Base-by-base conservation (phyloP, 2,329 filamentous ascomycete genomes). In the Ambrosiella xylebori region DNA sequence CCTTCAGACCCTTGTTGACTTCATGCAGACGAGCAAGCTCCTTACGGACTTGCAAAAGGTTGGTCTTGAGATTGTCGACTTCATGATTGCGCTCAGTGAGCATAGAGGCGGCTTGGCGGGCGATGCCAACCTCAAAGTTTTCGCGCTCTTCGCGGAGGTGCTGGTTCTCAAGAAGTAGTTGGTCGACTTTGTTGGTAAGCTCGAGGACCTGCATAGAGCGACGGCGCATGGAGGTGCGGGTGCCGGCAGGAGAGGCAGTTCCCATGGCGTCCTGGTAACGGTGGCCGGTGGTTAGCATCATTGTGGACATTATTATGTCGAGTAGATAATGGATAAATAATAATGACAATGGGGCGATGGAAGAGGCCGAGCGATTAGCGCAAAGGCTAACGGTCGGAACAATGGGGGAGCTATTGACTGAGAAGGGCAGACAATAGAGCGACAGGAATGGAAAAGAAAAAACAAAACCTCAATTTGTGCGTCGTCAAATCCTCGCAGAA, bases 151-250 rank as follows among this genome's bases (percentile, higher is more conserved):
- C 84, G 64, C 81, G 77, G 36, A 98, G 81, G 62, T 81, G 74
- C 59, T 84, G 82, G 67, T 97, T 97, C 69, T 98, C 91, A 19
- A 84, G 82, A 45, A 85, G 75, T 63, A 98, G 76, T 69, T 91
- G 85, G 64, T 96, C 88, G 65, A 98, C 79, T 66, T 80, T 82
- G 61, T 80, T 77, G 74, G 97, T 89, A 67, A 98, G 82, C 66
- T 98, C 91, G 61, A 97, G 82, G 57, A 91, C 82, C 73, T 97
- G 91, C 84, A 97, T 91, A 77, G 91, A 97, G 72, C 95, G 93
- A 68, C 91, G 87, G 65, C 91, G 90, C 80, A 98, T 86, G 75
- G 89, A 96, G 67, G 90, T 88, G 64, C 88, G 95, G 58, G 93
- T 93, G 66, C 93, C 97, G 66, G 86, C 83, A 67, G 91, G 89